Evolutionary conservation across 768 basidiomycete species (phyloP).

Genomic region (Tricholoma matsutake): DNA sequence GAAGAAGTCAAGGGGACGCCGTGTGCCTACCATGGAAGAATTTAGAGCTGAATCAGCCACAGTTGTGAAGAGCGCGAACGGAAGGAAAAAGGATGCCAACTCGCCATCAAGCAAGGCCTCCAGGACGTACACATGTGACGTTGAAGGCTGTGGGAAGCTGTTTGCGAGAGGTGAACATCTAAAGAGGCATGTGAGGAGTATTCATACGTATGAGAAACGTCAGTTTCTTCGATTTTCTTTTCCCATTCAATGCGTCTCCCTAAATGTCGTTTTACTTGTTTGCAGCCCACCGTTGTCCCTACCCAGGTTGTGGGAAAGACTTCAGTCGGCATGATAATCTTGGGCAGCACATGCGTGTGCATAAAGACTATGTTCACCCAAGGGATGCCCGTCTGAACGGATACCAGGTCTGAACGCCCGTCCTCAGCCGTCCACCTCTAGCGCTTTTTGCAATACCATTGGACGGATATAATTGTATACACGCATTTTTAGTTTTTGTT

Average conservation of each 20-base stretch:
- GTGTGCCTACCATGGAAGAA: constrained; percentile 41
- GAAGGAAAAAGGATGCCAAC: constrained; percentile 10
- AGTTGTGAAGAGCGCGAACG: constrained; percentile 11
- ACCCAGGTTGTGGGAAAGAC: constrained; percentile 76
- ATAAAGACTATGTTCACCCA: constrained; percentile 48
- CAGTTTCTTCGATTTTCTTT: constrained; percentile 26
- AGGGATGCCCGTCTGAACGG: constrained; percentile 12
- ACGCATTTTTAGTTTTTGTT: neutral
- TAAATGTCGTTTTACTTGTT: constrained; percentile 3
- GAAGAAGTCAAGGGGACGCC: constrained; percentile 46
- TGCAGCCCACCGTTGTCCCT: constrained; percentile 77
- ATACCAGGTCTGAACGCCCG: neutral
- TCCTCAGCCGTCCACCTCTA: neutral
- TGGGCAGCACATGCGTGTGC: constrained; percentile 84
- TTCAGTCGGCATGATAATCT: constrained; percentile 89
- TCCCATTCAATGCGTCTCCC: neutral
- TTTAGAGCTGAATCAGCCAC: constrained; percentile 10
- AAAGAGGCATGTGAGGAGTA: constrained; percentile 74
- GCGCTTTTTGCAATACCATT: constrained; percentile 1
- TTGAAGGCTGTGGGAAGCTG: constrained; percentile 72
- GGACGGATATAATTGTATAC: constrained; percentile 3
- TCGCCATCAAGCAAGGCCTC: constrained; percentile 14
- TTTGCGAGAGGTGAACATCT: constrained; percentile 80
- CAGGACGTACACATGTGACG: constrained; percentile 63
- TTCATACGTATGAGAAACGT: constrained; percentile 87